Evolutionary conservation across 495 filamentous ascomycete species (phyloP).

Genomic region (Sabuloglossum arenarium): DNA sequence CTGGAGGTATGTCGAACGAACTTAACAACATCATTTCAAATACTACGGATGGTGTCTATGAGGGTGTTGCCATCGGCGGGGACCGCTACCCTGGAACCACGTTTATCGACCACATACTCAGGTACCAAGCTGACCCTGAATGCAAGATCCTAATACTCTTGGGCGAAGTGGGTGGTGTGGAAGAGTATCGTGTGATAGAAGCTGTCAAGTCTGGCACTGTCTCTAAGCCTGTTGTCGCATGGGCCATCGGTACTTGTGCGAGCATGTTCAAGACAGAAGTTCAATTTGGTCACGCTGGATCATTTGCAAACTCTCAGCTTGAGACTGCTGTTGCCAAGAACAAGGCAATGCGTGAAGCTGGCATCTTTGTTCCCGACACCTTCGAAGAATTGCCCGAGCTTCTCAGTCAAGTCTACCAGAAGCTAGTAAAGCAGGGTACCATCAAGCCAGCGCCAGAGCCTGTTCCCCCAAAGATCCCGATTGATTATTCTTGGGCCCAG

Average conservation of each 20-base stretch:
- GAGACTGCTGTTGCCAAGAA: conserved; percentile 96
- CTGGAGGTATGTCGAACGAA: conserved; percentile 99
- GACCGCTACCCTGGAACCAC: conserved; percentile 97
- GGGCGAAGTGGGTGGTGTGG: conserved; percentile 96
- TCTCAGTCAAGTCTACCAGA: conserved; percentile 63
- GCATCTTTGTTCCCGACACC: conserved; percentile 83
- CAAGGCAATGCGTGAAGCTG: conserved; percentile 83
- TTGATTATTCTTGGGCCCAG: conserved; percentile 99
- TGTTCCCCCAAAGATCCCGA: conserved; percentile 92
- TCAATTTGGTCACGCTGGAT: conserved; percentile 96
- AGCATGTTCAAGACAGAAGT: conserved; percentile 99
- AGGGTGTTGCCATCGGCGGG: conserved; percentile 98
- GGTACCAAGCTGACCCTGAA: conserved; percentile 84
- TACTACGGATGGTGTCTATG: conserved; percentile 90
- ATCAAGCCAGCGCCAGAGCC: conserved; percentile 79
- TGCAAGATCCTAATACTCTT: conserved; percentile 94
- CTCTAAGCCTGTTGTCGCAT: conserved; percentile 95
- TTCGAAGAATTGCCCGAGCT: conserved; percentile 82
- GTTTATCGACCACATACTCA: conserved; percentile 93
- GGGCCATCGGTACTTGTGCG: conserved; percentile 97
- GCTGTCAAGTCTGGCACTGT: conserved; percentile 85
- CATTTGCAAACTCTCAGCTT: conserved; percentile 96
- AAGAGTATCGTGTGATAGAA: conserved; percentile 98
- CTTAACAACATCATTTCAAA: conserved; percentile 97
- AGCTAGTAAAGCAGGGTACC: conserved; percentile 58